Percentiles rank a stretch among this genome's conserved stretches.
These are phyloP conservation scores for Tubosaeta sp. DNA, from an alignment of 768 basidiomycete genomes.

Conservation along the genomic window DNA sequence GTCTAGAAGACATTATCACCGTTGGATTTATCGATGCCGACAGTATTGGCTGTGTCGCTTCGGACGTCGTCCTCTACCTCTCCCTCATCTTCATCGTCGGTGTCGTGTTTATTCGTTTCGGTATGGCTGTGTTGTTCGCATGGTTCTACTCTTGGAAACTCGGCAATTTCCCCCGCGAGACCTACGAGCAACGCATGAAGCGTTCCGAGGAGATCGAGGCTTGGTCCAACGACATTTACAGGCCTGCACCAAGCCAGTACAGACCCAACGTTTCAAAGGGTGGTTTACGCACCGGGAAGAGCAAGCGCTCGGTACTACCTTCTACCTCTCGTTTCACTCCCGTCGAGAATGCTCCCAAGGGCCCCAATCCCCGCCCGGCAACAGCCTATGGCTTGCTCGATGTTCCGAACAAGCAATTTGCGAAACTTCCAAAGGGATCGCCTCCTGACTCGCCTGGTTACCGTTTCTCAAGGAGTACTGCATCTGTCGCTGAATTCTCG, in stretches of 20 bases:
- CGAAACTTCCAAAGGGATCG: constrained; percentile 46
- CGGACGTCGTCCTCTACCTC: constrained; percentile 88
- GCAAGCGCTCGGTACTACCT: constrained; percentile 59
- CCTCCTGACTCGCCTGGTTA: constrained; percentile 71
- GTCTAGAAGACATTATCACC: constrained; percentile 80
- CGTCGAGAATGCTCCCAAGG: constrained; percentile 55
- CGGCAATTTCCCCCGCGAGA: constrained; percentile 90
- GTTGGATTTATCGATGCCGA: constrained; percentile 95
- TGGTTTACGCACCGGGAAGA: constrained; percentile 50
- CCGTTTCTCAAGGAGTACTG: constrained; percentile 76
- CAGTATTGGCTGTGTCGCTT: constrained; percentile 94
- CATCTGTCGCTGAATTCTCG: constrained; percentile 56
- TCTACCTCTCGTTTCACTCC: constrained; percentile 74
- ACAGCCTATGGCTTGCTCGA: constrained; percentile 69
- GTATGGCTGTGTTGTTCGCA: constrained; percentile 94
- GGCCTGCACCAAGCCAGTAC: constrained; percentile 84
- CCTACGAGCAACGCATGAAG: constrained; percentile 87
- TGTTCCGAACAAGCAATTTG: constrained; percentile 59
- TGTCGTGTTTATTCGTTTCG: constrained; percentile 91
- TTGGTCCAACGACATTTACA: constrained; percentile 95
- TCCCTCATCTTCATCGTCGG: constrained; percentile 97
- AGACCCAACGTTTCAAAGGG: constrained; percentile 84
- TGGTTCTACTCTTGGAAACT: constrained; percentile 99
- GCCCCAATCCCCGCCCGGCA: constrained; percentile 47
- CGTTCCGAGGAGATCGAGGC: constrained; percentile 89